A percentile compares a stretch with the other conserved stretches of the same genome.
These are phyloP conservation scores for Camelina sativa DNA, from an alignment of 345 rosid genomes.

Conservation along the genomic window DNA sequence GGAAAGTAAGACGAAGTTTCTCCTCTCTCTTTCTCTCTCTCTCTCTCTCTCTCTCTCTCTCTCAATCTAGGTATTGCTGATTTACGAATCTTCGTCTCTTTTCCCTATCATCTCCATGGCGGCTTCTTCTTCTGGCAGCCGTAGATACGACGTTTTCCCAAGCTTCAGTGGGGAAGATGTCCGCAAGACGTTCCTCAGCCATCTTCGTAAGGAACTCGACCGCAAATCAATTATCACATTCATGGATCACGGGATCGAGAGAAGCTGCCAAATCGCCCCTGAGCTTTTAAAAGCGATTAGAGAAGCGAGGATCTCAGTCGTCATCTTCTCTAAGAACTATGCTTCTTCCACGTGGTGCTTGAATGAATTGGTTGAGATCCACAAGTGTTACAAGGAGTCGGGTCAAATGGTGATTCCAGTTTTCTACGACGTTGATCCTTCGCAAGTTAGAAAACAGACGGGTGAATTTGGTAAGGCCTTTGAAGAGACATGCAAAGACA, in stretches of 20 bases:
- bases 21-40: no score
- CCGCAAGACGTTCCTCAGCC: conserved; percentile 25
- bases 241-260: conserved; percentile 9
- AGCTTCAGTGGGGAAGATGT: conserved; percentile 34
- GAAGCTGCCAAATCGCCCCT: neutral
- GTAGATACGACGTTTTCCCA: neutral
- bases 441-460: conserved; percentile 16
- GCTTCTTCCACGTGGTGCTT: conserved; percentile 22
- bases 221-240: neutral
- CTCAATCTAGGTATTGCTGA: no score
- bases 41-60: no score
- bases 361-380: conserved; percentile 16
- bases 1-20: no score
- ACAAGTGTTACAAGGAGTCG: neutral
- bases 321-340: conserved; percentile 31
- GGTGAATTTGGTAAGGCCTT: conserved; percentile 12
- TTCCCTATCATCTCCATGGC: conserved; percentile 1
- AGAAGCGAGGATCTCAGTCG: conserved; percentile 22
- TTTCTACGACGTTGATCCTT: conserved; percentile 30
- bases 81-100: no score
- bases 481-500: neutral
- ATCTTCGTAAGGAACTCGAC: neutral
- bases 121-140: conserved; percentile 11
- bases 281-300: conserved; percentile 18
- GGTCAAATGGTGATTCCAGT: conserved; percentile 17